Percentiles rank a stretch among this genome's conserved stretches.
These are phyloP conservation scores for Magnusiomyces fungicola DNA, from an alignment of 1,139 yeast genomes.

Conservation along the genomic window DNA sequence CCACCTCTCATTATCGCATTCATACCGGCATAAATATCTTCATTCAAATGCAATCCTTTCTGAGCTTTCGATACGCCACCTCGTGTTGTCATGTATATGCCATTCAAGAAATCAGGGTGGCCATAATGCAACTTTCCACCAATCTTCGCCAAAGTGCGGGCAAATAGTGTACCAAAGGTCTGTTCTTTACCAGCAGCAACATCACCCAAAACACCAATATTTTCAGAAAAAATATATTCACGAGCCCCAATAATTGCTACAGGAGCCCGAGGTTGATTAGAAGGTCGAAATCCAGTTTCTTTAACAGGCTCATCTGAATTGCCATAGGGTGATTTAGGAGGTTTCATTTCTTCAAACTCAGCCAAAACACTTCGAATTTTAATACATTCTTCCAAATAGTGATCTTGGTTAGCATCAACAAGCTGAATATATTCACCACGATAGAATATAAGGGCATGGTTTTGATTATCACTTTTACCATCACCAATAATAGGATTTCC, in stretches of 20 bases:
- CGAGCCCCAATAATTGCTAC: slow-evolving; percentile 87
- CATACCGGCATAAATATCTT: slow-evolving; percentile 90
- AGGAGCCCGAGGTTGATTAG: slow-evolving; percentile 37
- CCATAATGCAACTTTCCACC: slow-evolving; percentile 90
- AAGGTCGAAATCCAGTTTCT: slow-evolving; percentile 24
- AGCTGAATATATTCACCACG: slow-evolving; percentile 86
- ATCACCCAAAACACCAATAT: slow-evolving; percentile 80
- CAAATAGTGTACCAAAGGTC: slow-evolving; percentile 85
- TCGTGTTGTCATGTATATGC: slow-evolving; percentile 78
- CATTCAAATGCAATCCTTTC: slow-evolving; percentile 76
- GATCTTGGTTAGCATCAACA: slow-evolving; percentile 84
- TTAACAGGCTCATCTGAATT: slow-evolving; percentile 19
- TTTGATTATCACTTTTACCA: slow-evolving; percentile 85
- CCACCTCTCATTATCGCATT: slow-evolving; percentile 78
- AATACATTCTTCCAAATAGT: slow-evolving; percentile 76
- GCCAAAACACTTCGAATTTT: slow-evolving; percentile 70
- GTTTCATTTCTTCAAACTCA: slow-evolving; percentile 62
- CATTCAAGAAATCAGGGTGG: slow-evolving; percentile 84
- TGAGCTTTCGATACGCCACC: slow-evolving; percentile 92
- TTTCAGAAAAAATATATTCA: slow-evolving; percentile 82
- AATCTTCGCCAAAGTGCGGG: slow-evolving; percentile 74
- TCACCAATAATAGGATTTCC: slow-evolving; percentile 89
- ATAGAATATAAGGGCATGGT: slow-evolving; percentile 65
- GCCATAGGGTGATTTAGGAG: slow-evolving; percentile 25
- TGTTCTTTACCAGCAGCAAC: slow-evolving; percentile 93